Base-by-base conservation (phyloP, 1,284 basidiomycete species). In the Ceratobasidium sp. region DNA sequence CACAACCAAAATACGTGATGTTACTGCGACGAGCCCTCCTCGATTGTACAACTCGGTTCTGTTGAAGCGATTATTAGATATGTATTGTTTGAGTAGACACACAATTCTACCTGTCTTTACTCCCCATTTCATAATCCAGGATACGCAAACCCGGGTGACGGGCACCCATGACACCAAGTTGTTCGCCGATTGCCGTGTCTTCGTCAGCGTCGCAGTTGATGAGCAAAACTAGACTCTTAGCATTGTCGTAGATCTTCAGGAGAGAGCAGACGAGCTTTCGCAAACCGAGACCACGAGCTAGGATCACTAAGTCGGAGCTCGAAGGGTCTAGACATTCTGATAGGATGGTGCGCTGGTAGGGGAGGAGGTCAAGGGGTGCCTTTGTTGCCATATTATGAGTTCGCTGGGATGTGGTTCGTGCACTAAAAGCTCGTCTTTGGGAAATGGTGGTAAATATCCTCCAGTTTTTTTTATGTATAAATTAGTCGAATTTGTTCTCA, bases 1-100 rank as follows among this genome's bases (percentile, higher is more conserved):
- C 64, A 97, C 95, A 53, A 97, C 92, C 30, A 99, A 84, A 76
- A 99, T 98, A 30, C 94, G 89, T 36, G 94, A 96, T 0, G 97
- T 99, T 45, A 98, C 91, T 10, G 93, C 95, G 64, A 98, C 85
- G 4, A 99, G 83, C 1, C 97, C 95, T 2, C 96, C 96, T 73
- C 86, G 85, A 76, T 91, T 90, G 82, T 97, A 98, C 71, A 97
- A 79, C 58, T 88, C 88, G 81, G 94, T 91, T 77, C 95, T 96
- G 79, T 4, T 5, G n/a, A 32, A 21, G 28, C 26, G 8, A 26
- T 67, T 18, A 72, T 48, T 3, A 14, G 9, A 41, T n/a, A n/a
- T n/a, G 43, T 32, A 36, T 1, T 12, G 30, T 60, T 26, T n/a
- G 1, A 8, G 36, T 5, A n/a, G 10, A 55, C 16, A 23, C 14